Percentiles rank a stretch among this genome's conserved stretches.
Conservation (phyloP, 192 early-diverging fungal species). For the Podila epicladia region DNA sequence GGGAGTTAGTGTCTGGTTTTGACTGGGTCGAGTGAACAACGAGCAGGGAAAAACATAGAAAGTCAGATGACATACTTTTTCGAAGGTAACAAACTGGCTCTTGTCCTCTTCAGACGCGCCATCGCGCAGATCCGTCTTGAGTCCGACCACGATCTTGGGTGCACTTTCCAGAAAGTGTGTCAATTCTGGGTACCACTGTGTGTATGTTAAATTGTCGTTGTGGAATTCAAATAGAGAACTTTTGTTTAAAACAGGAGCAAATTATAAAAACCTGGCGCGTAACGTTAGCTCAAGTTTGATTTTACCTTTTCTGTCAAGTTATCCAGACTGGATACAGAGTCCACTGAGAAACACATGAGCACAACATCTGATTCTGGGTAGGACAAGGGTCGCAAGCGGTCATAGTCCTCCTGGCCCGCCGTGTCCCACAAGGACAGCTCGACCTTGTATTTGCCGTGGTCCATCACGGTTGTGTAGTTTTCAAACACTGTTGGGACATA, state of each 20-base stretch:
- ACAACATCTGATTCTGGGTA: conserved; percentile 76
- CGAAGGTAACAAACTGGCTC: conserved; percentile 22
- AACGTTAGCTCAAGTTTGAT: too few relatives aligned
- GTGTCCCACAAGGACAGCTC: conserved; percentile 81
- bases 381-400: conserved; percentile 72
- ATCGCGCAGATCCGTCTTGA: conserved; percentile 59
- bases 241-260: too few relatives aligned
- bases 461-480: conserved; percentile 69
- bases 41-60: neutral
- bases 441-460: conserved; percentile 63
- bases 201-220: too few relatives aligned
- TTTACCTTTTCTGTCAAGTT: conserved; percentile 74
- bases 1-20: neutral
- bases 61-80: conserved; percentile 17
- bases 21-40: neutral
- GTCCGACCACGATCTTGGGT: conserved; percentile 62
- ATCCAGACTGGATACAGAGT: conserved; percentile 77
- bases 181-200: conserved; percentile 57
- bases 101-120: conserved; percentile 16
- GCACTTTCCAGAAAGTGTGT: conserved; percentile 54
- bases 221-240: too few relatives aligned
- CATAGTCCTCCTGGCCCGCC: conserved; percentile 80
- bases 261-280: too few relatives aligned
- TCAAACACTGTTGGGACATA: conserved; percentile 82
- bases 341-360: conserved; percentile 74